These are phyloP conservation scores for Didymosphaeria variabile DNA, from an alignment of 2,329 filamentous ascomycete species.

Conservation along the genomic window DNA sequence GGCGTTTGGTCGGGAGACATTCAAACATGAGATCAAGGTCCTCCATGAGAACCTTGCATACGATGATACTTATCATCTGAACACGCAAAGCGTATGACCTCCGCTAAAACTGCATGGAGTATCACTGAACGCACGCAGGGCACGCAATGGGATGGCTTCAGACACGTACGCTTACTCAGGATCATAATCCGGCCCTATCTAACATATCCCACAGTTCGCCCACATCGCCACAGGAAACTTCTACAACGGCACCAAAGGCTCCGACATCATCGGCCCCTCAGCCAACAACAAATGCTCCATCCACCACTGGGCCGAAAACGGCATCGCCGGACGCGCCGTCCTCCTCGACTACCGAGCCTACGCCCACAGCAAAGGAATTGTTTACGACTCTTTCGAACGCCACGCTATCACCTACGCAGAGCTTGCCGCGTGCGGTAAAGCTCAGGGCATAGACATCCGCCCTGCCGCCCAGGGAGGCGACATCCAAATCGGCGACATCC, in stretches of 20 bases:
- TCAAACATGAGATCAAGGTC: conserved; percentile 64
- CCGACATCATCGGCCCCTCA: conserved; percentile 51
- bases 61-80: conserved; percentile 55
- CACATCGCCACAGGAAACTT: conserved; percentile 51
- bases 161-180: conserved; percentile 40
- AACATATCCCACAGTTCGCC: conserved; percentile 39
- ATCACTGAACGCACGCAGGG: conserved; percentile 20
- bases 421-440: conserved; percentile 66
- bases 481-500: conserved; percentile 69
- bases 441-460: conserved; percentile 70
- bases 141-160: conserved; percentile 58
- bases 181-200: neutral
- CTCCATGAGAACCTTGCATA: conserved; percentile 49
- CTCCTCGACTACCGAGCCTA: conserved; percentile 56
- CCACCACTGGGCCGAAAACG: conserved; percentile 57
- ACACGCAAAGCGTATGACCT: conserved; percentile 50
- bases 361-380: conserved; percentile 52
- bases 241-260: conserved; percentile 54
- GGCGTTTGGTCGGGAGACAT: conserved; percentile 61
- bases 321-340: conserved; percentile 55
- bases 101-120: neutral
- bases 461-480: conserved; percentile 63
- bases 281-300: conserved; percentile 56
- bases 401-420: conserved; percentile 55
- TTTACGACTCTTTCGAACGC: conserved; percentile 54